Base-by-base conservation (phyloP, 176 grass and related monocot species). In the Avena atlantica region DNA sequence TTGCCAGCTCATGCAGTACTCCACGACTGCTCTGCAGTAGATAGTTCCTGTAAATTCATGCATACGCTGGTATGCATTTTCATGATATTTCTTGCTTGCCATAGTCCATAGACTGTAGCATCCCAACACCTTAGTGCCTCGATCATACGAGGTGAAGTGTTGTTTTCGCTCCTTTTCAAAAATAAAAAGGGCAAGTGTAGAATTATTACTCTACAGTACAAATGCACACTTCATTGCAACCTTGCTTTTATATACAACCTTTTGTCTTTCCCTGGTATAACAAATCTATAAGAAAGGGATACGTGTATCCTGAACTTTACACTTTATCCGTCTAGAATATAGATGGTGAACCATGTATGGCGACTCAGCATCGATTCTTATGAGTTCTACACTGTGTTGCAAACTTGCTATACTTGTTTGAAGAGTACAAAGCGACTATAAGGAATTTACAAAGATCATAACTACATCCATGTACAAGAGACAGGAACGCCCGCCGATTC, bases 391-490 rank as follows among this genome's bases (percentile, higher is more conserved):
- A 51, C 20, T 27, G 2, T 37, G 75, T 77, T 20, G 45, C 72
- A 4, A 75, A 73, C 1, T 24, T 25, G 8, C 53, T 78, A 51
- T 72, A 44, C 74, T 45, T 19, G 47, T 34, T 58, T 2, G 0
- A 81, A 68, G 8, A 12, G 60, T 71, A 47, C 12, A 87, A 59
- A 27, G 7, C 13, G 7, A 51, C 10, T 3, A 81, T 2, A 37
- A 36, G 4, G 48, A 56, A 40, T 21, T 70, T 52, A 64, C 12
- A 76, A 70, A 27, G 19, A 85, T 17, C 44, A 64, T 78, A 37
- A 48, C 70, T 56, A 48, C 42, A 78, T 63, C 21, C 90, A 88
- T 85, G 82, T 82, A 57, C 90, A 86, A 8, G 2, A 78, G 70
- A 65, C 8, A 55, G 48, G 11, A 50, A 78, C 0, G 21, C n/a